Conservation (phyloP, 495 filamentous ascomycete species). For the Usnea hakonensis region DNA sequence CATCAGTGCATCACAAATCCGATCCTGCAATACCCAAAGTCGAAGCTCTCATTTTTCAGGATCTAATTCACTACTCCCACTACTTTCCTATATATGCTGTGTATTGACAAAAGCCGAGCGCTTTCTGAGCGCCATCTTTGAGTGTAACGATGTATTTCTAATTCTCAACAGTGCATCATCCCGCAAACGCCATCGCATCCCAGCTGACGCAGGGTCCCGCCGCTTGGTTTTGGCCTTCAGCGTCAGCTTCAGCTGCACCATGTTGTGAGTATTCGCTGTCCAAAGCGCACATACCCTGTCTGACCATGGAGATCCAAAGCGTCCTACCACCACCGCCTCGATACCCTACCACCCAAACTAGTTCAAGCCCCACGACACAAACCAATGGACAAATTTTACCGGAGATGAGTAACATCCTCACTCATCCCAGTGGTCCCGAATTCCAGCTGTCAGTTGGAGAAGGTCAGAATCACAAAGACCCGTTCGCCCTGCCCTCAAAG, state of each 20-base stretch:
- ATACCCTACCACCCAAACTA: slow-evolving; percentile 59
- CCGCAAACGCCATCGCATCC: background rate
- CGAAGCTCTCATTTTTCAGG: background rate
- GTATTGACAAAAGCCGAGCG: background rate
- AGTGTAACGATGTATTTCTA: background rate
- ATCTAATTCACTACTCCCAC: background rate
- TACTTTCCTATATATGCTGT: background rate
- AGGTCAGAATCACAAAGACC: slow-evolving; percentile 45
- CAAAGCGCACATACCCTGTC: background rate
- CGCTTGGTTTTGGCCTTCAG: background rate
- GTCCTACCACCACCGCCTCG: slow-evolving; percentile 79
- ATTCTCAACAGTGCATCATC: background rate
- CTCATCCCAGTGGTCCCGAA: slow-evolving; percentile 69
- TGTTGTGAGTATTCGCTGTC: slow-evolving; percentile 14
- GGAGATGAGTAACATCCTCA: slow-evolving; percentile 86
- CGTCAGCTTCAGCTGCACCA: background rate
- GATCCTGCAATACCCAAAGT: background rate
- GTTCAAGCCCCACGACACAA: slow-evolving; percentile 52
- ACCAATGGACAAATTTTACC: slow-evolving; percentile 50
- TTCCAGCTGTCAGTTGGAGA: slow-evolving; percentile 85
- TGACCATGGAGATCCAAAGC: slow-evolving; percentile 34
- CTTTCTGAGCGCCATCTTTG: background rate
- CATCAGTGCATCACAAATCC: background rate
- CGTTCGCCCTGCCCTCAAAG: background rate
- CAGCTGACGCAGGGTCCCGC: slow-evolving; percentile 1